These are phyloP conservation scores for Pseudocercospora pini-densiflorae DNA, from an alignment of 2,329 filamentous ascomycete genomes.

Conservation along the genomic window DNA sequence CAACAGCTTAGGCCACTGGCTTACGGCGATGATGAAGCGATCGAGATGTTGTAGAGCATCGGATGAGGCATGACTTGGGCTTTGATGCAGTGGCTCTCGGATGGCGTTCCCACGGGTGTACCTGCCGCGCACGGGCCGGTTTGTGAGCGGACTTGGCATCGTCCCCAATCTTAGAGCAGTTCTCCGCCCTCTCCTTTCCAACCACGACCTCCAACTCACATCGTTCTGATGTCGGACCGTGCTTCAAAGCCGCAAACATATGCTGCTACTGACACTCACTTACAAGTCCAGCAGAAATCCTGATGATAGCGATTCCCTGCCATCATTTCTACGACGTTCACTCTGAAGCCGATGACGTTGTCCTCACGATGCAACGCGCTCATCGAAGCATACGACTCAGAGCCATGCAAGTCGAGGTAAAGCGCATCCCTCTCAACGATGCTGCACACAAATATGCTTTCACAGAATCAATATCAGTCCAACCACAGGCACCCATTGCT, in stretches of 20 bases:
- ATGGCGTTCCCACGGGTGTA: neutral
- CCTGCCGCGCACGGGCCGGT: neutral
- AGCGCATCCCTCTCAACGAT: slow-evolving; percentile 1
- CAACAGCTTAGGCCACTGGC: neutral
- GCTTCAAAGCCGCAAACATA: neutral
- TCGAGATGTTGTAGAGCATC: neutral
- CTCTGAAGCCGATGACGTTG: neutral
- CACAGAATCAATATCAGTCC: neutral
- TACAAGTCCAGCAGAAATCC: neutral
- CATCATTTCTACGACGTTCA: neutral
- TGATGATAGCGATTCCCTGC: neutral
- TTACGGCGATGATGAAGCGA: neutral
- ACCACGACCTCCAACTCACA: too few species aligned
- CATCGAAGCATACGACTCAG: slow-evolving; percentile 3
- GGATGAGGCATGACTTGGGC: neutral
- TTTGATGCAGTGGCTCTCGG: neutral
- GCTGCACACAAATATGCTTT: neutral
- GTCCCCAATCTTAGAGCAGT: neutral
- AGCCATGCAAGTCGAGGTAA: neutral
- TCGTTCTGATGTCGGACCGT: neutral
- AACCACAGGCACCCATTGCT: neutral
- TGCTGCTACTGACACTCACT: neutral
- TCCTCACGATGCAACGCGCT: neutral
- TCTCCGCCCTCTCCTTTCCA: too few species aligned
- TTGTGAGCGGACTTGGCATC: neutral